Base-by-base conservation (phyloP, 441 rosid species). In the Mallotus japonicus region DNA sequence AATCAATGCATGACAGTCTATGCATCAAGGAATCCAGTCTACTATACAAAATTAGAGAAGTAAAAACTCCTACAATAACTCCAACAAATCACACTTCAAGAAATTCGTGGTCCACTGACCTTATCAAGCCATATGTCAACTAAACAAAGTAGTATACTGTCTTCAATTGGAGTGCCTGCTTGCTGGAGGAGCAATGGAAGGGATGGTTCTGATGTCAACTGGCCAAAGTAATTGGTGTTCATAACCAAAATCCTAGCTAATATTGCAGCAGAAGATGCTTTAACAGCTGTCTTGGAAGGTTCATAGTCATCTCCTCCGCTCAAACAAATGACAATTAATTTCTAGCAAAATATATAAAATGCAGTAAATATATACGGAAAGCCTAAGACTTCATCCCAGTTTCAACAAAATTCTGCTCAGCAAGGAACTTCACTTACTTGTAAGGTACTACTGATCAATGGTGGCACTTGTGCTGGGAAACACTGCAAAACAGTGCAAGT, bases 61-160 rank as follows among this genome's bases (percentile, higher is more conserved):
- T 28, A 37, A 37, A 37, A 37, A 37, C 6, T 37, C 40, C 6
- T 28, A 28, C 32, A 44, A 14, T 53, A 64, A 44, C 16, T 49
- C 70, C 13, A 9, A 47, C 59, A 28, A 28, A 68, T 57, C 73
- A 51, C 53, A 20, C 69, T 73, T 28, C n/a, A 56, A 54, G n/a
- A 42, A 58, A 61, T 61, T 57, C n/a, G 65, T 49, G 57, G 61
- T 63, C 65, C 53, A 65, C 90, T 72, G 72, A 96, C 99, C 98
- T 87, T 92, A 88, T 93, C 97, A 63, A 96, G 94, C 99, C 99
- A 96, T 77, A 90, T 76, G 84, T 96, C 99, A 69, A 87, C 89
- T 62, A 96, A 87, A 82, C 91, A 89, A 72, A 96, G 92, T 80
- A 96, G 96, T 77, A 92, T 75, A 66, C 82, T 92, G 64, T 92